Conservation (phyloP, 1,139 yeast genomes). For the Candida pseudoviswanathii region DNA sequence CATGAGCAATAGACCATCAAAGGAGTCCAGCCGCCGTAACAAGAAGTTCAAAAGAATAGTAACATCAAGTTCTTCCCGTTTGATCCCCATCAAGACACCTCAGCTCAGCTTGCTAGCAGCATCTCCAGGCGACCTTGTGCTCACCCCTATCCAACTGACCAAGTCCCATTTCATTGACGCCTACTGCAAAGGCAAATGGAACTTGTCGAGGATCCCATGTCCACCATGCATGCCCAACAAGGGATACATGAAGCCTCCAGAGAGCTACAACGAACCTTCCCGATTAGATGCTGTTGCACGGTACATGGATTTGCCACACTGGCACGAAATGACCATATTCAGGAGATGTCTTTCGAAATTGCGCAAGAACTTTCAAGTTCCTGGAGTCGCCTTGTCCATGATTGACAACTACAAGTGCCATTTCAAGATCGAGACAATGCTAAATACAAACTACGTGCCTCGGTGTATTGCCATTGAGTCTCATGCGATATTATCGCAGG, state of each 20-base stretch:
- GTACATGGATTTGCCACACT: constrained; percentile 47
- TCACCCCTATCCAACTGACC: constrained; percentile 43
- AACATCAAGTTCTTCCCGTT: background rate
- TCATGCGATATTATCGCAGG: constrained; percentile 63
- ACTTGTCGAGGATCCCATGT: constrained; percentile 55
- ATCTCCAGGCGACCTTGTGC: constrained; percentile 20
- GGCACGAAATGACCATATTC: constrained; percentile 50
- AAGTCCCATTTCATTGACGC: constrained; percentile 63
- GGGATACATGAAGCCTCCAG: constrained; percentile 64
- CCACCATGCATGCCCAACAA: constrained; percentile 54
- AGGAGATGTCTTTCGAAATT: constrained; percentile 37
- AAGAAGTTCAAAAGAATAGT: constrained; percentile 1
- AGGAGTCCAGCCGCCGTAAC: background rate
- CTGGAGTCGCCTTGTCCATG: constrained; percentile 61
- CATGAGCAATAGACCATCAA: constrained; percentile 2
- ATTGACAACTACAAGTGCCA: constrained; percentile 50
- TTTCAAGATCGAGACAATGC: constrained; percentile 50
- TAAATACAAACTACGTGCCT: constrained; percentile 52
- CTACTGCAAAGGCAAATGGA: constrained; percentile 60
- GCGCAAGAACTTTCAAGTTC: constrained; percentile 39
- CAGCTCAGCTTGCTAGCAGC: constrained; percentile 3
- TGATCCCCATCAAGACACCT: constrained; percentile 3
- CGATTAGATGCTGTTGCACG: constrained; percentile 45
- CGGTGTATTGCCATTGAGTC: constrained; percentile 63
- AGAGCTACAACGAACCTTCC: constrained; percentile 45